Conservation (phyloP, 345 rosid species). For the Euphorbia peplus region DNA sequence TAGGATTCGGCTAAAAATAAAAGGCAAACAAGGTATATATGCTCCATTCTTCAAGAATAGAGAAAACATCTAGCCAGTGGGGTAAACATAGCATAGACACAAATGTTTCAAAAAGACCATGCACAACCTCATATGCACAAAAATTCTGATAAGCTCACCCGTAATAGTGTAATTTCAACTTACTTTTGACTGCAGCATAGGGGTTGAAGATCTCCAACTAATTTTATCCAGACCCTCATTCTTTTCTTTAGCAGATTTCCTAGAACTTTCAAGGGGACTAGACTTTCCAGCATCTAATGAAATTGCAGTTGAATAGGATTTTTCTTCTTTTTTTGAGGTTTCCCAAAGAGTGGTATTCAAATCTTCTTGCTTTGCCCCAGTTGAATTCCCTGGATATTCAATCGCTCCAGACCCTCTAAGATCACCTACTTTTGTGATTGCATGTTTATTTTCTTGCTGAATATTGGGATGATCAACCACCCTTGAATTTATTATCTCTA, state of each 20-base stretch:
- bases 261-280: constrained; percentile 31
- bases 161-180: constrained; percentile 25
- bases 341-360: constrained; percentile 32
- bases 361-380: constrained; percentile 38
- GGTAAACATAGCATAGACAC: constrained; percentile 3
- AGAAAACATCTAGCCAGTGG: not conserved
- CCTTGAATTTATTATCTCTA: constrained; percentile 62
- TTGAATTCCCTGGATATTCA: constrained; percentile 36
- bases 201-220: constrained; percentile 37
- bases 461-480: constrained; percentile 40
- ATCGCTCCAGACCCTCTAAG: constrained; percentile 29
- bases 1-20: not conserved
- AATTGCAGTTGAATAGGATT: constrained; percentile 24
- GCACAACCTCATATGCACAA: not conserved
- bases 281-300: constrained; percentile 32
- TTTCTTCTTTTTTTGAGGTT: constrained; percentile 34
- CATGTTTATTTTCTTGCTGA: constrained; percentile 21
- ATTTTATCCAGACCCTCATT: constrained; percentile 36
- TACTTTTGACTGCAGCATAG: constrained; percentile 49
- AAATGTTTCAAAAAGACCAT: not conserved
- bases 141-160: constrained; percentile 2
- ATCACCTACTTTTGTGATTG: constrained; percentile 24
- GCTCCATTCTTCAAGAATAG: not conserved
- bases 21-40: not conserved
- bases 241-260: constrained; percentile 33